These are phyloP conservation scores for Madurella mycetomatis DNA, from an alignment of 2,329 filamentous ascomycete genomes.

Conservation along the genomic window DNA sequence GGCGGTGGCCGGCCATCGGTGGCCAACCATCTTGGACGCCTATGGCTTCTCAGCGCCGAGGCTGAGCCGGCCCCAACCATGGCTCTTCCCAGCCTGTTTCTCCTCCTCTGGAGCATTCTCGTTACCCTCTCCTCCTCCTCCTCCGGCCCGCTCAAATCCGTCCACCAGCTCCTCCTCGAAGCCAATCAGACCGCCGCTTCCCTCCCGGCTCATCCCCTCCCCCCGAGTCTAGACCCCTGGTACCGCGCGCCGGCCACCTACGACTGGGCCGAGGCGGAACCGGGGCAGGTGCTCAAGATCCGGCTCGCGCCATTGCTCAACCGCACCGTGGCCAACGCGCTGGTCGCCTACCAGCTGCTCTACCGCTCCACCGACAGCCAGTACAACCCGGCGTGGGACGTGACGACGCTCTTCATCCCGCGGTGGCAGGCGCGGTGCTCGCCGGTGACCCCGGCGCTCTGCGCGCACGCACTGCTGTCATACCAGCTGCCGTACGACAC, in stretches of 20 bases:
- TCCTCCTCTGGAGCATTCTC: slow-evolving; percentile 1
- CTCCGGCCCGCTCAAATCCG: background rate
- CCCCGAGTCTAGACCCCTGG: slow-evolving; percentile 22
- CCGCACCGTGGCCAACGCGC: slow-evolving; percentile 19
- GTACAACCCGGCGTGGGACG: slow-evolving; percentile 32
- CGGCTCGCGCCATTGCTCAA: slow-evolving; percentile 29
- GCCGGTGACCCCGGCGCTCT: slow-evolving; percentile 6
- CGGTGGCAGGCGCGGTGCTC: slow-evolving; percentile 11
- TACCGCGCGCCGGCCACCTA: slow-evolving; percentile 17
- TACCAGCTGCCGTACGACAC: slow-evolving; percentile 41
- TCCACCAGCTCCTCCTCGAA: slow-evolving; percentile 4
- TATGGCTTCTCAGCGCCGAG: background rate
- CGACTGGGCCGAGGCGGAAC: slow-evolving; percentile 19
- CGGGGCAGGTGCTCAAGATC: slow-evolving; percentile 33
- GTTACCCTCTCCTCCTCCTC: background rate
- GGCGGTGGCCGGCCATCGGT: too few relatives aligned
- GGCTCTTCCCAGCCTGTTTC: background rate
- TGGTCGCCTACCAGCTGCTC: slow-evolving; percentile 31
- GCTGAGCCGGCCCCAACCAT: background rate
- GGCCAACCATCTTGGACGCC: too few relatives aligned
- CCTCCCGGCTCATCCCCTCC: slow-evolving; percentile 7
- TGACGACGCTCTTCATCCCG: slow-evolving; percentile 33
- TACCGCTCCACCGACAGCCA: slow-evolving; percentile 34
- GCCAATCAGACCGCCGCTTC: slow-evolving; percentile 2
- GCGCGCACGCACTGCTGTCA: slow-evolving; percentile 33